Evolutionary conservation across 257 asterid species (phyloP), one percentile per base, ranked within the genome.

Genomic region (Solanum sejunctum): DNA sequence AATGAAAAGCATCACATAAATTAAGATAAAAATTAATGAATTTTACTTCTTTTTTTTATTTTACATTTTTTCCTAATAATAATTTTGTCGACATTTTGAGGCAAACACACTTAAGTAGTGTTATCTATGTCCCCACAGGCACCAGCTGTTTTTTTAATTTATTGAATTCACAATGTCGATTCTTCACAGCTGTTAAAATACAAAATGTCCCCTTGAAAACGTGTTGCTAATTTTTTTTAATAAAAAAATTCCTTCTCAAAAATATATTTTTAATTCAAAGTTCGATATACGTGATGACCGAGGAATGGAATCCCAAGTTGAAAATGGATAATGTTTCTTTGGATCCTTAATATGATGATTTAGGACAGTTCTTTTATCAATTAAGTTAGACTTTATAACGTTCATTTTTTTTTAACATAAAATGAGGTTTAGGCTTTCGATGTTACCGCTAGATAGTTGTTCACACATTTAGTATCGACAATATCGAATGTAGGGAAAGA

Each of bases 121-220:
- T 12, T 1, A 61, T 23, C 17, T 61, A 1, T 61, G 28, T 18
- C 32, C 11, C 67, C 23, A 60, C 28, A 28, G 10, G 4, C 69
- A 23, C 79, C 77, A 41, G 32, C 79, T 70, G 79, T 45, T 69
- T 28, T 45, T 13, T 45, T 49, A 11, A 12, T 43, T 45, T 72
- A 72, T 45, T 3, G 20, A 72, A n/a, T 72, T 20, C 28, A 26
- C 81, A 72, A 36, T 54, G 57, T 72, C 13, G 58, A 45, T 16
- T 72, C 57, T 72, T 72, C 81, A 72, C 58, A 72, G 58, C 81
- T 72, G 81, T 72, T 20, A 72, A 72, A n/a, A 72, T 32, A 20
- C 36, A 45, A 72, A 72, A 72, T 18, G 80, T 3, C 80, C 80
- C 17, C 80, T 41, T 41, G 9, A 20, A 71, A 71, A 41, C 80